Conservation (phyloP, 768 basidiomycete genomes). For the Pleurotus citrinopileatus region DNA sequence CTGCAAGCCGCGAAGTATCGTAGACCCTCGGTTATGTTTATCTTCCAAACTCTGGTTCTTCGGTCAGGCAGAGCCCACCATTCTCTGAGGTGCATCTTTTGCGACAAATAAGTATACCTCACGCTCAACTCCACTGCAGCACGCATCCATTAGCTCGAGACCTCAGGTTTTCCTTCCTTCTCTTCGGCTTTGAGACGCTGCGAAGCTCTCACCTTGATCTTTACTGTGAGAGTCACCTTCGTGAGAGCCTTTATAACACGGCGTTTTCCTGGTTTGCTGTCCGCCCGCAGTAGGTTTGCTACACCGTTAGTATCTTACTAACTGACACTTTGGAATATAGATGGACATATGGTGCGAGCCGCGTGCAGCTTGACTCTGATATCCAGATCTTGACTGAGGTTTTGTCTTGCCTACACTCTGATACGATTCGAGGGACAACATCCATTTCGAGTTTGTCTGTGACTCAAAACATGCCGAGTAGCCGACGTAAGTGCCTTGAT, state of each 20-base stretch:
- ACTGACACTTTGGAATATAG: constrained; percentile 37
- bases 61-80: constrained; percentile 72
- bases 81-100: constrained; percentile 62
- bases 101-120: not conserved
- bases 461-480: constrained; percentile 40
- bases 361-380: constrained; percentile 87
- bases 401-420: constrained; percentile 69
- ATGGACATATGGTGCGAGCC: constrained; percentile 96
- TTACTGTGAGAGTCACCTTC: constrained; percentile 71
- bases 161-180: constrained; percentile 82
- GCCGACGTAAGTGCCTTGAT: constrained; percentile 33
- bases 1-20: constrained; percentile 93
- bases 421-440: constrained; percentile 58
- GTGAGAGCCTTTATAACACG: constrained; percentile 72
- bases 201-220: constrained; percentile 86
- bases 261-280: constrained; percentile 94
- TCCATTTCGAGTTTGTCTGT: constrained; percentile 63
- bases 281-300: constrained; percentile 74
- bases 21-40: constrained; percentile 76
- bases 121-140: constrained; percentile 36
- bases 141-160: constrained; percentile 92
- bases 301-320: not conserved
- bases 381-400: constrained; percentile 87
- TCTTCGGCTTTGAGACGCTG: constrained; percentile 91
- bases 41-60: constrained; percentile 81